Evolutionary conservation across 2,329 filamentous ascomycete genomes (phyloP), one percentile per base, ranked within the genome.

Genomic region (Talaromyces sp.): DNA sequence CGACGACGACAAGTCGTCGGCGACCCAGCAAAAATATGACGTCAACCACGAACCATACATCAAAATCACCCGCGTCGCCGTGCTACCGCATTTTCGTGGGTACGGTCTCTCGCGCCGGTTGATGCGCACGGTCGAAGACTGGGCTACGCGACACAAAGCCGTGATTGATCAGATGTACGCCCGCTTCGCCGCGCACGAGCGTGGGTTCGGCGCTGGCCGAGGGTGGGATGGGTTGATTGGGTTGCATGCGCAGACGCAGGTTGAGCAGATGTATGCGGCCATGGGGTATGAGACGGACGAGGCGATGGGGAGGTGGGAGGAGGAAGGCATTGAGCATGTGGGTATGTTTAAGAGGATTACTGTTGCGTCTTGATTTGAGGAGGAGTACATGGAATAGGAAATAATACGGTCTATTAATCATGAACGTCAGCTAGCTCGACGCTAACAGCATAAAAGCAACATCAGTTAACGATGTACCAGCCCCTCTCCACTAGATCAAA

Each of bases 281-380:
- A 84, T 88, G 75, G 92, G 92, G 0, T 97, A 96, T 74, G 77
- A 80, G 65, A 79, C 84, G 9, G 92, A 97, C 75, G 83, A 89
- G 70, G 80, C 77, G 9, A 85, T 93, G 84, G 90, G 91, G 0
- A 82, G 74, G 35, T 97, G 92, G 92, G 81, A 82, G 65, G 92
- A 97, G 75, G 92, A 95, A 71, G 91, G 89, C 3, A 93, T 96
- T 61, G 81, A 84, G 67, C 92, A 96, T 79, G 83, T 96, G 18
- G 92, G 90, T 64, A 96, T 97, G 92, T 96, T 85, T 83, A 83
- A 77, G 73, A 67, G 75, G 60, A 60, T 79, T n/a, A 61, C 2
- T 60, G 5, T 58, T 58, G 2, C 3, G 66, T 12, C n/a, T 9
- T 2, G n/a, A n/a, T n/a, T n/a, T n/a, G n/a, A n/a, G n/a, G n/a